Base-by-base conservation (phyloP, 2,329 filamentous ascomycete genomes). In the Arthrobotrys megalospora region DNA sequence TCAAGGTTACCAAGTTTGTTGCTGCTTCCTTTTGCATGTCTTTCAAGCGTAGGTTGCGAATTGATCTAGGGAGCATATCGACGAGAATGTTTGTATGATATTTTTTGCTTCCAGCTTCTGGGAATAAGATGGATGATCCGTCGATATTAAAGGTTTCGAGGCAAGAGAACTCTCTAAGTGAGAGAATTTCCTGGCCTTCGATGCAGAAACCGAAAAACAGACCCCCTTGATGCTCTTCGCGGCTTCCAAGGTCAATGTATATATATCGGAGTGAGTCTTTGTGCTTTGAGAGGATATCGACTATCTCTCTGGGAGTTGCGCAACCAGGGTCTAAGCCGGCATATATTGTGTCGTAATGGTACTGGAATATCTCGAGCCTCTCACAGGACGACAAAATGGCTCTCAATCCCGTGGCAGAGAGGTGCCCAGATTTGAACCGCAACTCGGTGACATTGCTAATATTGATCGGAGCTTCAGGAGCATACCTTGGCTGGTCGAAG, bases 61-160 rank as follows among this genome's bases (percentile, higher is more conserved):
- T 75, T 32, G 70, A 67, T 38, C 14, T 19, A 3, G 70, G 70
- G 3, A 75, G 70, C 70, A 75, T 75, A 11, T 67, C 53, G 10
- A 67, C 36, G 12, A 75, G 63, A 14, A 67, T 16, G 16, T 68
- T 47, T 3, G 70, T 75, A 28, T 68, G 53, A 21, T 53, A 60
- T 6, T 52, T 34, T 4, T 43, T 6, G 24, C 19, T 53, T 5
- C 36, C 67, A 7, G 28, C 16, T 24, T 67, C 45, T 6, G 63
- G 70, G 36, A 67, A 75, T 19, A 68, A 62, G 11, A 75, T 32
- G 14, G 50, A 62, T n/a, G 50, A 21, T 11, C 63, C 70, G 10
- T 67, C 53, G 6, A 75, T 21, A 12, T 63, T 63, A 24, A 75
- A 63, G 4, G 62, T 53, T 34, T 68, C 70, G 8, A 75, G 63